These are phyloP conservation scores for Ascoidea tarda DNA, from an alignment of 805 yeast species.

Conservation along the genomic window DNA sequence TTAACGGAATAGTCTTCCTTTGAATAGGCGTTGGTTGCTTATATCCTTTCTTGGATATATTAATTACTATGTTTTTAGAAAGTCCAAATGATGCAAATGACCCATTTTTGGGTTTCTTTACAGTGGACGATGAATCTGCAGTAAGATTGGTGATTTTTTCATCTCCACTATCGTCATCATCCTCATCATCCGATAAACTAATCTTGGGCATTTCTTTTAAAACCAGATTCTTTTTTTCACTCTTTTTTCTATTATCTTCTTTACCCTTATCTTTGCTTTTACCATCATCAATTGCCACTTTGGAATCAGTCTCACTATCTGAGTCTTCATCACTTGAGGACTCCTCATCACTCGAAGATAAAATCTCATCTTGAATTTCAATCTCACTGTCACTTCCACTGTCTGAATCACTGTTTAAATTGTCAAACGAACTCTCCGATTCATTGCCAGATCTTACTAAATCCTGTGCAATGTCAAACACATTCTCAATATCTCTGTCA, in stretches of 20 bases:
- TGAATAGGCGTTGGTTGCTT: constrained; percentile 97
- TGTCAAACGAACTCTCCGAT: no score
- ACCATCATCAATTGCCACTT: background rate
- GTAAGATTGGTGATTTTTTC: constrained; percentile 21
- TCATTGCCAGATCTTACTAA: no score
- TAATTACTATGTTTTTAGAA: constrained; percentile 52
- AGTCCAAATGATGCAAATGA: constrained; percentile 86
- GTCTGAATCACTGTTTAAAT: no score
- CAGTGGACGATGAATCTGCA: constrained; percentile 17
- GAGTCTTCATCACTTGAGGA: no score
- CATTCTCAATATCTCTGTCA: no score
- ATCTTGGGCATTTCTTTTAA: constrained; percentile 28
- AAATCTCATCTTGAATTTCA: no score
- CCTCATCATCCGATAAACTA: constrained; percentile 41
- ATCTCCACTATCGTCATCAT: constrained; percentile 32
- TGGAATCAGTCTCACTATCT: no score
- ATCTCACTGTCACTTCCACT: no score
- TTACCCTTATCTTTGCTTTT: background rate
- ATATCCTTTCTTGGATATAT: constrained; percentile 75
- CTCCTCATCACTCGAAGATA: no score
- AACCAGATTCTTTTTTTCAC: no score
- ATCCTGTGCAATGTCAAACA: no score
- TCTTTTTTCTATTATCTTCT: background rate
- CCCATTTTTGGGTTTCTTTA: constrained; percentile 57
- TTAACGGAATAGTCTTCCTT: constrained; percentile 84